phyloP scores from a whole-genome alignment of 192 early-diverging fungal genomes.

The Fimicolochytrium jonesii region DNA sequence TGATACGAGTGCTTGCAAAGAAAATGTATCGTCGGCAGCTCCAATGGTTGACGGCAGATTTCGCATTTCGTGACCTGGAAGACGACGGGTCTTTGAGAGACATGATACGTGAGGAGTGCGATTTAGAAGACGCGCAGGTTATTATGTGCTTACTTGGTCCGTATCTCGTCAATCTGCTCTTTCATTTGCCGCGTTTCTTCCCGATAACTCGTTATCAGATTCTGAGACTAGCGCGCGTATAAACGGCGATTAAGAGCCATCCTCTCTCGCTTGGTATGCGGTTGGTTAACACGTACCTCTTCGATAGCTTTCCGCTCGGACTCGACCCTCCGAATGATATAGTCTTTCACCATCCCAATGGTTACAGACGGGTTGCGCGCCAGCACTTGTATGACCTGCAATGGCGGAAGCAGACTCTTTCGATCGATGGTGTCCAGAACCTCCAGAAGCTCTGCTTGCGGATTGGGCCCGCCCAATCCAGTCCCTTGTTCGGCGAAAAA shows the following conservation, averaged over 20 bases:
- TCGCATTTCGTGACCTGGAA: constrained; percentile 50
- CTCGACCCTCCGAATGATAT: constrained; percentile 74
- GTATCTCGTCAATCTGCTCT: constrained; percentile 78
- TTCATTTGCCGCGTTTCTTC: constrained; percentile 75
- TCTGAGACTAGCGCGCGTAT: constrained; percentile 27
- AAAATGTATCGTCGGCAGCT: constrained; percentile 90
- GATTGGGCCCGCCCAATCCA: constrained; percentile 6
- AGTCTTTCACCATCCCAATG: constrained; percentile 80
- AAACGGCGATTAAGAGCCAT: not conserved
- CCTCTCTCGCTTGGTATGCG: not conserved
- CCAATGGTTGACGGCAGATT: constrained; percentile 52
- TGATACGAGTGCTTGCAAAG: constrained; percentile 95
- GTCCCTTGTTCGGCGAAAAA: constrained; percentile 43
- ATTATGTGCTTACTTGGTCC: constrained; percentile 46
- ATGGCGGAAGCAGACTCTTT: constrained; percentile 77
- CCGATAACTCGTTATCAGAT: constrained; percentile 68
- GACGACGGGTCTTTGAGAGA: constrained; percentile 28
- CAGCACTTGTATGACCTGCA: constrained; percentile 87
- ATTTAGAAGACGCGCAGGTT: not conserved
- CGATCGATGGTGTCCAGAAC: constrained; percentile 80
- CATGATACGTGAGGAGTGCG: not conserved
- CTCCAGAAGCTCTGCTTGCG: constrained; percentile 33
- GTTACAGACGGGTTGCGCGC: constrained; percentile 75
- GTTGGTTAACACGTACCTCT: constrained; percentile 43
- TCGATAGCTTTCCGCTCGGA: constrained; percentile 61